These are phyloP conservation scores for Rhododendron simsii DNA, from an alignment of 148 eudicot genomes.

Conservation along the genomic window DNA sequence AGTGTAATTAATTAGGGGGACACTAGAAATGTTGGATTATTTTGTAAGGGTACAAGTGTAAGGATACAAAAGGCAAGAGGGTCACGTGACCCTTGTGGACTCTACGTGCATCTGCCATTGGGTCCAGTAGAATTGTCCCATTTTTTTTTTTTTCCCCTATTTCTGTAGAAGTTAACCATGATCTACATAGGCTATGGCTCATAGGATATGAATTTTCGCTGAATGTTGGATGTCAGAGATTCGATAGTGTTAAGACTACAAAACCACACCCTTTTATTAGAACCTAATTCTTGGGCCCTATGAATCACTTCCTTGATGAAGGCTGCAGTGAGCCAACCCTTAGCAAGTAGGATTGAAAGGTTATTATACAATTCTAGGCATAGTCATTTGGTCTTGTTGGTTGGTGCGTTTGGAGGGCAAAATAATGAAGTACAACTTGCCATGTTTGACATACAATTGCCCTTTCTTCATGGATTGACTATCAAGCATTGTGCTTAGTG, in stretches of 20 bases:
- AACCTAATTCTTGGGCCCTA: no score
- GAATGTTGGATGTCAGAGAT: not conserved
- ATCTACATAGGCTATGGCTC: not conserved
- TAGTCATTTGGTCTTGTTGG: not conserved
- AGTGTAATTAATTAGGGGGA: no score
- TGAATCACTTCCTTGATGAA: not conserved
- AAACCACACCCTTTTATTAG: not conserved
- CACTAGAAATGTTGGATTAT: no score
- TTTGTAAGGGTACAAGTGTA: no score
- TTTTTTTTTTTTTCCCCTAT: not conserved
- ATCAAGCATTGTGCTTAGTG: not conserved
- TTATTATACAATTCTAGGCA: not conserved
- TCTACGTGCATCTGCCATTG: no score
- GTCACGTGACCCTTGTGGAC: no score
- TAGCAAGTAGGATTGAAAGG: not conserved
- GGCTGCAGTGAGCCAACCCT: not conserved
- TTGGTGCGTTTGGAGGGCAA: not conserved
- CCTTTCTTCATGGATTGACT: not conserved
- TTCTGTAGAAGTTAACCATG: not conserved
- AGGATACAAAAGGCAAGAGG: no score
- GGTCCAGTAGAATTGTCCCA: not conserved
- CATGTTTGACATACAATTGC: not conserved
- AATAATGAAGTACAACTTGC: not conserved
- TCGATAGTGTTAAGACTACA: not conserved
- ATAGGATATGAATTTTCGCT: not conserved